Conservation (phyloP, 176 grass and related monocot genomes). For the Rhynchospora pubera region DNA sequence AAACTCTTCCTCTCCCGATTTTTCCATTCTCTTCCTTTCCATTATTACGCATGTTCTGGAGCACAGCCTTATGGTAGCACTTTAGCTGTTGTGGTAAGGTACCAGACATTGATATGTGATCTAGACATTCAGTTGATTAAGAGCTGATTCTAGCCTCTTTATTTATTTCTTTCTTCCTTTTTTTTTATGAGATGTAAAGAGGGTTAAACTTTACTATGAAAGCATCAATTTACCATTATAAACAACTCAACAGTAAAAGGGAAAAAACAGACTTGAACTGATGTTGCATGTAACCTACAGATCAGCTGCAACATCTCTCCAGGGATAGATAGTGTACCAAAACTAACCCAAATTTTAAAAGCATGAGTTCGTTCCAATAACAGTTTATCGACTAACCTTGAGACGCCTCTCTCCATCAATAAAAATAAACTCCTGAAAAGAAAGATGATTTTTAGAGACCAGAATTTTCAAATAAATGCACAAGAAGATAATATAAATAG, state of each 20-base stretch:
- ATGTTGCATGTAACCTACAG: neutral
- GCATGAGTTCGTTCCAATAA: neutral
- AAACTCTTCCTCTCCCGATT: too few relatives aligned
- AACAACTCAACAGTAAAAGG: neutral
- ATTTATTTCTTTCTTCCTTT: neutral
- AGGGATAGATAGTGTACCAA: neutral
- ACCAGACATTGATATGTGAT: neutral
- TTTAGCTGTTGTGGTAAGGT: neutral
- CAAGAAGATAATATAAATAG: neutral
- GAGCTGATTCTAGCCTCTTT: neutral
- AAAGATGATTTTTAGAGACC: slow-evolving; percentile 4
- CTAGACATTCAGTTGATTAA: neutral
- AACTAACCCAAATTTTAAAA: neutral
- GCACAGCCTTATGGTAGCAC: neutral
- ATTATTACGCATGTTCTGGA: too few relatives aligned
- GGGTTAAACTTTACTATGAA: neutral
- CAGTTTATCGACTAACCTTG: slow-evolving; percentile 36
- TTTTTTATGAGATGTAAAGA: neutral
- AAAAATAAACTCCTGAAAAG: slow-evolving; percentile 74
- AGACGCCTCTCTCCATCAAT: slow-evolving; percentile 79
- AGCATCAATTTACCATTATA: neutral
- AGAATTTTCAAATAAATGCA: neutral
- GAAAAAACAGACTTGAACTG: neutral
- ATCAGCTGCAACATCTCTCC: neutral
- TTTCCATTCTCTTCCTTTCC: too few relatives aligned